Base-by-base conservation (phyloP, 2,329 filamentous ascomycete species). In the Penicillium sclerotigenum region DNA sequence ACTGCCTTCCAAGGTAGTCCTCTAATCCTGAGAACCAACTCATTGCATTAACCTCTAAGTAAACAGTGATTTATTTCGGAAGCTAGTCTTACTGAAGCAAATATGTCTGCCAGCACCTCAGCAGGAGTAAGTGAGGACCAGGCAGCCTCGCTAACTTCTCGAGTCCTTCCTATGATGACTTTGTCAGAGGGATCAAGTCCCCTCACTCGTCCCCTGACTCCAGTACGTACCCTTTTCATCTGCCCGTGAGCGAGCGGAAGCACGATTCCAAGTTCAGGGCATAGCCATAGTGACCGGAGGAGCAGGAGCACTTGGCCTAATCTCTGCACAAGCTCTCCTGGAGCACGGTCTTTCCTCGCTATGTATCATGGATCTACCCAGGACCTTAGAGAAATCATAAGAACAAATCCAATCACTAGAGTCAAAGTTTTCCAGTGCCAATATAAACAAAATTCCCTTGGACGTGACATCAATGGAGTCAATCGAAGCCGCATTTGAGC, bases 311-410 rank as follows among this genome's bases (percentile, higher is more conserved):
- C 75, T 89, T 0, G 86, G 83, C 7, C 76, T 86, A 9, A 77
- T 79, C 53, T 79, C 81, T 28, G 81, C 81, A 1, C 75, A 79
- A 47, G 87, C 87, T 1, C 79, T 90, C 20, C 83, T 90, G 36
- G 86, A 90, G 70, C 87, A 90, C 65, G 87, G 87, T 8, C 75
- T 84, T 2, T 68, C 74, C 0, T 83, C 82, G 2, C 73, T 89
- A 11, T 79, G 79, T 40, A 78, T 90, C 28, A 82, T 87, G 67
- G 87, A 90, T 67, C 67, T 87, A 24, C 47, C 53, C 7, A 29
- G 13, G 0, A 75, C 81, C 64, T 68, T 75, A 2, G 75, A 79
- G 2, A 71, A 66, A 40, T 61, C 67, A 33, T 47, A 65, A 31
- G 57, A 67, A 6, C 71, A 76, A 26, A 77, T 87, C 47, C 63